Evolutionary conservation across 352 stramenopile genomes (phyloP), one percentile per base, ranked within the genome.

Genomic region (Blastocystis sp.): DNA sequence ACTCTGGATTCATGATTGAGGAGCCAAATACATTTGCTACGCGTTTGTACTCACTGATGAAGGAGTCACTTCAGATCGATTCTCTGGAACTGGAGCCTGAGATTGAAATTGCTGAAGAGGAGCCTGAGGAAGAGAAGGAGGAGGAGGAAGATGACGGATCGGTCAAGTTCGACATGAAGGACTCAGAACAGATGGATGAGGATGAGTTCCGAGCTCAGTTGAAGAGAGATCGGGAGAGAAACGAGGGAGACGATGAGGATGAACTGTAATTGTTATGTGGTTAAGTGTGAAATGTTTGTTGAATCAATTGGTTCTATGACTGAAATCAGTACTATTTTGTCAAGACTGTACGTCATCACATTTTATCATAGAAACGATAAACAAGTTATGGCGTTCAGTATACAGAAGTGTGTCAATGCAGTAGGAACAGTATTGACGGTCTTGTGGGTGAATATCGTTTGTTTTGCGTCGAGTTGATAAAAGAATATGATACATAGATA

Each of bases 1-100:
- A 96, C 89, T 97, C 95, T 61, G 97, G 97, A 86, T 99, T 98
- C 87, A 92, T 94, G 78, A 94, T 98, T 89, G 92, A 94, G 49
- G 94, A 98, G 78, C 90, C 92, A 32, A 94, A 96, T 71, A 92
- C 93, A 73, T 98, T 98, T 88, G 94, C 94, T 21, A 89, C 91
- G 65, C 93, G 96, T 59, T 94, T 98, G 89, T 94, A 96, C 87
- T 91, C 93, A 65, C 91, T 98, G 56, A 93, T 99, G 90, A 95
- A 97, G 91, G 91, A 88, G 54, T 93, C 91, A 89, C 93, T 99
- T 90, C 90, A 92, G 1, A 89, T 98, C 42, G 91, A 97, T 65
- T 94, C 89, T 14, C 78, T 98, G 51, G 92, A 95, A 54, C 88
- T 98, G 32, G 93, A 96, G 87, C 93, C 94, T 9, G 95, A 98